Percentiles rank a stretch among this genome's conserved stretches.
phyloP scores from a whole-genome alignment of 805 yeast species.

The Tetrapisispora iriomotensis region DNA sequence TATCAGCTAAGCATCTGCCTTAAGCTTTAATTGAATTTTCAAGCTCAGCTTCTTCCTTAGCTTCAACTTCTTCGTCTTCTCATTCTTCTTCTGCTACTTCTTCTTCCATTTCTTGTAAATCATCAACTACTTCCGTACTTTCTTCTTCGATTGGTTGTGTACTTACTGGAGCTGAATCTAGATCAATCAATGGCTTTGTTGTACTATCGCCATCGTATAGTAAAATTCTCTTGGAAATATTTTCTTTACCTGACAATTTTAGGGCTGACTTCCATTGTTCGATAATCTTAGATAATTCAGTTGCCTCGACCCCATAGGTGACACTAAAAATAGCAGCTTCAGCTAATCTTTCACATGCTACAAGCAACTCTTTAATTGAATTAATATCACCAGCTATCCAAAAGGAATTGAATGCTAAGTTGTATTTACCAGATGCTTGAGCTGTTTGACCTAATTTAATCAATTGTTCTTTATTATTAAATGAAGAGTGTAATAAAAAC shows the following conservation, averaged over 20 bases:
- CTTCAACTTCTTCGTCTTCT: constrained; percentile 9
- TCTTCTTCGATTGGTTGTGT: constrained; percentile 19
- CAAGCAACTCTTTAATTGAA: constrained; percentile 55
- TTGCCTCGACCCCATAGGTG: constrained; percentile 49
- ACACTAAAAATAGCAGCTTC: constrained; percentile 79
- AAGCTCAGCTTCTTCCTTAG: constrained; percentile 7
- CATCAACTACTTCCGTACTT: constrained; percentile 15
- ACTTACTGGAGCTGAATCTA: constrained; percentile 23
- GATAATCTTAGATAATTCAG: constrained; percentile 37
- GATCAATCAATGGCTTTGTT: constrained; percentile 32
- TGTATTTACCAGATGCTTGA: constrained; percentile 66
- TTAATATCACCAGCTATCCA: constrained; percentile 75
- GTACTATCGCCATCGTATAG: constrained; percentile 29
- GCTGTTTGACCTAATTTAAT: constrained; percentile 56
- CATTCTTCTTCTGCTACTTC: constrained; percentile 12
- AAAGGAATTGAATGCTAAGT: constrained; percentile 82
- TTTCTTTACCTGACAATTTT: constrained; percentile 38
- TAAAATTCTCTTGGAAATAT: constrained; percentile 53
- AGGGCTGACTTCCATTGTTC: constrained; percentile 61
- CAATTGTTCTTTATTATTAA: constrained; percentile 58
- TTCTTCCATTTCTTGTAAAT: constrained; percentile 10
- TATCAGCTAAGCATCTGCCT: not conserved
- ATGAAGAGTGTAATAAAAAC: constrained; percentile 70
- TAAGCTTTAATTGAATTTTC: constrained; percentile 4
- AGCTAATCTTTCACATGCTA: constrained; percentile 56